Evolutionary conservation across 2,329 filamentous ascomycete species (phyloP), one percentile per base, ranked within the genome.

Genomic region (Rachicladosporium sp.): DNA sequence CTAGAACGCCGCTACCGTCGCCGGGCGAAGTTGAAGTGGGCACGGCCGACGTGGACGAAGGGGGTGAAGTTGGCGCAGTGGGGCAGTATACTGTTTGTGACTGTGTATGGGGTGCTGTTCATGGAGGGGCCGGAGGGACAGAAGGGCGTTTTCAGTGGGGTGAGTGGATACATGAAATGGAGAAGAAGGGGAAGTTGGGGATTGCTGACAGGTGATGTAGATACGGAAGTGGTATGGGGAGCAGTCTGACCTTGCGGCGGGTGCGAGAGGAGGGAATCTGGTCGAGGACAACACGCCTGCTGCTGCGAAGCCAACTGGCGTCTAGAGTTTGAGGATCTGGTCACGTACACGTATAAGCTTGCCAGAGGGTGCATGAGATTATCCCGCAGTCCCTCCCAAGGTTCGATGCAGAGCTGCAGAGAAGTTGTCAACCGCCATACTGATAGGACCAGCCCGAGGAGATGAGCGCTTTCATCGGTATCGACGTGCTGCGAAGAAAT

Each of bases 1-100:
- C 79, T 86, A 50, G 83, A 89, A 66, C 78, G 82, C 58, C 79
- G 81, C 55, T 88, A 81, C 63, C 82, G 85, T 62, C 71, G 83
- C 37, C 71, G 83, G 40, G 61, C 81, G 19, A 69, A 70, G 42
- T 60, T 82, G 49, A 74, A 76, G 50, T 73, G 71, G 54, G 68
- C 71, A 31, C 65, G 77, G 13, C 80, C 80, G 6, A 59, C 62
- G 35, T 84, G 78, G 77, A 70, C 73, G 32, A 83, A 79, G 58
- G 68, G 64, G 43, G 66, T 80, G 41, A 76, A 76, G 59, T 63
- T 86, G 46, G 70, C 70, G 36, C 82, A 86, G 60, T 72, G 78
- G 64, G 63, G 60, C 15, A 73, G 66, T 31, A 69, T 78, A 34
- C 65, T 70, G 37, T 71, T 67, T 56, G 69, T 76, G 29, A 47